Evolutionary conservation across 306 rosid species (phyloP), one percentile per base, ranked within the genome.

Genomic region (Cucumis hystrix): DNA sequence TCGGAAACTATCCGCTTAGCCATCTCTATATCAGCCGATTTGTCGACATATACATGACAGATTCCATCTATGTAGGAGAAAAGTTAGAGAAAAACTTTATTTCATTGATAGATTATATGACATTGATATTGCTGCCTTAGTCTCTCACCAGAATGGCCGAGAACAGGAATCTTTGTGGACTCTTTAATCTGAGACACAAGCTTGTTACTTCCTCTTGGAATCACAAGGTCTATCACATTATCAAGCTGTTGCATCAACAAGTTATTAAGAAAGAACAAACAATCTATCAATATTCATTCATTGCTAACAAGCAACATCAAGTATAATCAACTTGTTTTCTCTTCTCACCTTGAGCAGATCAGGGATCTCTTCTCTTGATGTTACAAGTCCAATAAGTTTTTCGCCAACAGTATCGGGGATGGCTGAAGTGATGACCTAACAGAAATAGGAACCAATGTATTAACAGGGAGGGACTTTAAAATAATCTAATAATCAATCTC

Each of bases 211-310:
- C 98, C 98, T 88, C 97, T 86, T 33, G 98, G 98, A 84, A 95
- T 87, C 63, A 95, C 97, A 70, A 95, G 96, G 83, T 95, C 98
- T 77, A 95, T 95, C 77, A 95, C 98, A 83, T 87, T 93, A 74
- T 92, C 92, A 70, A 95, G 96, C 98, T 95, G 89, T 43, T 45
- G 55, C 55, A 90, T 67, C 72, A 84, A 18, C 12, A 18, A 43
- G 74, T 74, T 64, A 83, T 23, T 85, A 56, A 64, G 51, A 68
- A 77, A 71, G 76, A 52, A 39, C 79, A 77, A 57, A 65, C 79
- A 77, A 54, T 40, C 63, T 30, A 67, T 73, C 47, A 23, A 14
- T 67, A 40, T 70, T 70, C 39, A 7, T 45, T 69, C 75, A 69
- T 7, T 49, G 20, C 43, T 49, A 25, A 30, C 13, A 58, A 80